phyloP scores from a whole-genome alignment of 140 eudicot species.

The Anethum foeniculum region DNA sequence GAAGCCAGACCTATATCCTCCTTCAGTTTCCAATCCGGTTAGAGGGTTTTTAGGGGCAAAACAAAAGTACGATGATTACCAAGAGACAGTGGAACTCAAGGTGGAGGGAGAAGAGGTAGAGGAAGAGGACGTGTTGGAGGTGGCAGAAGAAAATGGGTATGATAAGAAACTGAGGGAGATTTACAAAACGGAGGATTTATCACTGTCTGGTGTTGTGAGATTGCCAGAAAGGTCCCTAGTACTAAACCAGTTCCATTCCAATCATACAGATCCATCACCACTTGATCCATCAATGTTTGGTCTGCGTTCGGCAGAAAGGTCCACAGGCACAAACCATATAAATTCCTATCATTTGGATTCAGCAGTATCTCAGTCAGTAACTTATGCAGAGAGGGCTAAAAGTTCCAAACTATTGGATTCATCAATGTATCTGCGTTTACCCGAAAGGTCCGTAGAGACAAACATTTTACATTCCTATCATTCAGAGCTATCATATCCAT shows the following conservation, averaged over 20 bases:
- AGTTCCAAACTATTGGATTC: neutral
- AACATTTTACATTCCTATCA: neutral
- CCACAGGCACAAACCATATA: too few species aligned
- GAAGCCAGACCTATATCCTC: constrained; percentile 22
- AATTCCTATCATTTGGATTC: neutral
- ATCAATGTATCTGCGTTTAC: neutral
- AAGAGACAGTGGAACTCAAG: constrained; percentile 27
- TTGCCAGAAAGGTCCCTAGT: neutral
- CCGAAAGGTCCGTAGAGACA: neutral
- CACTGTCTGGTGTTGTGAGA: neutral
- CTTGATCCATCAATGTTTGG: neutral
- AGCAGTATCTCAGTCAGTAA: neutral
- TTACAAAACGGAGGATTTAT: neutral
- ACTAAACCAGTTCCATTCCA: neutral
- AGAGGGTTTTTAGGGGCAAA: constrained; percentile 50
- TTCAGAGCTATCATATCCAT: neutral
- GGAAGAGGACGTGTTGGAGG: constrained; percentile 59
- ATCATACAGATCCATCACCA: neutral
- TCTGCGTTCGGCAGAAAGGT: neutral
- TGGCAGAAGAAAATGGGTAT: constrained; percentile 27
- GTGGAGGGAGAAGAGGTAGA: constrained; percentile 58
- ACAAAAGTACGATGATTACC: constrained; percentile 50
- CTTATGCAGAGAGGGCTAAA: neutral
- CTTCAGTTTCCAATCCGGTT: constrained; percentile 50
- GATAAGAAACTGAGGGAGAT: constrained; percentile 51